A percentile compares a stretch with the other conserved stretches of the same genome.
Conservation (phyloP, 495 filamentous ascomycete genomes). For the Echria macrotheca region DNA sequence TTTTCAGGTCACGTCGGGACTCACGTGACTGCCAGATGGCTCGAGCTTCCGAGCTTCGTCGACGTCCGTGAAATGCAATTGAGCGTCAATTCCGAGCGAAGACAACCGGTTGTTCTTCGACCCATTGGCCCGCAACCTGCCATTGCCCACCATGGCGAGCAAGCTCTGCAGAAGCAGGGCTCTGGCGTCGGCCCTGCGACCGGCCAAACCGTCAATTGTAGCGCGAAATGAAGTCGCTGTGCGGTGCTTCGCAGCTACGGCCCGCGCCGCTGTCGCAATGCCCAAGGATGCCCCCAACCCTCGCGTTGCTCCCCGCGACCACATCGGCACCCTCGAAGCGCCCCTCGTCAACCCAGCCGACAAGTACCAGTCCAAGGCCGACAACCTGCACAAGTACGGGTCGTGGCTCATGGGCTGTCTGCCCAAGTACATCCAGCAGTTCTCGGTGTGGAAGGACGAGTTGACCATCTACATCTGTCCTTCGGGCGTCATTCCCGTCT, state of each 20-base stretch:
- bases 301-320: conserved; percentile 54
- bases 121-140: conserved; percentile 38
- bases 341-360: conserved; percentile 88
- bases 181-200: conserved; percentile 54
- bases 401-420: conserved; percentile 94
- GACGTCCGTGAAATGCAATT: conserved; percentile 6
- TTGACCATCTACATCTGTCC: conserved; percentile 89
- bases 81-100: conserved; percentile 18
- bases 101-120: conserved; percentile 24
- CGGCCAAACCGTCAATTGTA: conserved; percentile 38
- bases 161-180: conserved; percentile 60
- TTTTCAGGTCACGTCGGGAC: conserved; percentile 7
- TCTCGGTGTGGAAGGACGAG: conserved; percentile 99
- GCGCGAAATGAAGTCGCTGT: conserved; percentile 24
- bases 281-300: conserved; percentile 63
- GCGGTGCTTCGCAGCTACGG: conserved; percentile 53
- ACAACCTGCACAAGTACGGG: conserved; percentile 85
- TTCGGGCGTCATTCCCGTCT: conserved; percentile 78
- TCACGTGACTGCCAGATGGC: conserved; percentile 6
- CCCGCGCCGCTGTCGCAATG: conserved; percentile 37
- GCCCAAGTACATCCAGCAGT: conserved; percentile 97
- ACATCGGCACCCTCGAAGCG: conserved; percentile 55
- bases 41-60: conserved; percentile 24
- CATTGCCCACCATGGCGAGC: conserved; percentile 57
- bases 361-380: conserved; percentile 79